Base-by-base conservation (phyloP, 495 filamentous ascomycete genomes). In the Corynascus novoguineensis region DNA sequence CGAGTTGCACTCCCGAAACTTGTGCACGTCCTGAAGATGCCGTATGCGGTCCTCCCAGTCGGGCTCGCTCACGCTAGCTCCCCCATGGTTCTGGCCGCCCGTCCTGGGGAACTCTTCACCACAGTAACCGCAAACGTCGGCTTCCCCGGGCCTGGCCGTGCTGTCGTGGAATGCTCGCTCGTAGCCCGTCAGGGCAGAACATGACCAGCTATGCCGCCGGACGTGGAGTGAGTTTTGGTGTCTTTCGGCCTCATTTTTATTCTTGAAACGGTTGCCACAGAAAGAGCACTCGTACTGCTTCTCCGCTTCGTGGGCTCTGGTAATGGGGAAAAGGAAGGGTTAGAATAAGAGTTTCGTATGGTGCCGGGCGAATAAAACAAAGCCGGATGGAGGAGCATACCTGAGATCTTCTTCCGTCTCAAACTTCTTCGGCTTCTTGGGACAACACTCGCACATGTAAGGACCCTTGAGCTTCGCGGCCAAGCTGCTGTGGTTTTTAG, bases 361-460 rank as follows among this genome's bases (percentile, higher is more conserved):
- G 25, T n/a, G 12, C 4, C 21, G 12, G 34, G 28, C n/a, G 32
- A 32, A 45, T 28, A 15, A 42, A 8, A 49, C 17, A 28, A 6
- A 24, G n/a, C 22, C 25, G 12, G 35, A 44, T 25, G 22, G 15
- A 37, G 47, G 15, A 53, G 76, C 87, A 72, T 82, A 96, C 93
- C 83, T 86, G 46, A 97, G 76, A 55, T 96, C 92, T 42, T 91
- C 86, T 60, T 82, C 73, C 5, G 80, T 90, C 57, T 97, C 90
- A 64, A 98, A 98, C 64, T 97, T 97, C 68, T 96, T 97, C 1
- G 93, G 93, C 71, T 97, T 98, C 72, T 98, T 97, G 1, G 92
- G 93, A 75, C 93, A 98, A 69, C 93, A 98, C 63, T 96, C 90
- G 70, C 93, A 98, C 64, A 96, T 93, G 64, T 81, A 90, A 4